These are phyloP conservation scores for Candida sanyaensis DNA, from an alignment of 1,139 yeast genomes.

Conservation along the genomic window DNA sequence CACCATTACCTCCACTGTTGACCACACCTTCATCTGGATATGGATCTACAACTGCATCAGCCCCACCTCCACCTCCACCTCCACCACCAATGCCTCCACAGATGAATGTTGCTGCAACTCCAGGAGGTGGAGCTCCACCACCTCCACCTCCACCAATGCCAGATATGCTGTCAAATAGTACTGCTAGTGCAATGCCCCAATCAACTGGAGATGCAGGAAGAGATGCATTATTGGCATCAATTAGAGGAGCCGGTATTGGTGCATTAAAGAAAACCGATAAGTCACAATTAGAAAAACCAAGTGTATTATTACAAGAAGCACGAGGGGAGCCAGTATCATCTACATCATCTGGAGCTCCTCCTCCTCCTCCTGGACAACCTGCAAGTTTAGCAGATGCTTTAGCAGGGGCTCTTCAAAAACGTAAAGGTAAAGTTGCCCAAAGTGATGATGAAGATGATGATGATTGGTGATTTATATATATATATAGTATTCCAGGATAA, in stretches of 20 bases:
- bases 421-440: slow-evolving; percentile 80
- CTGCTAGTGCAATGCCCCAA: slow-evolving; percentile 17
- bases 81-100: slow-evolving; percentile 23
- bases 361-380: slow-evolving; percentile 44
- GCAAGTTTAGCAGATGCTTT: slow-evolving; percentile 81
- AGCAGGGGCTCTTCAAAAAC: slow-evolving; percentile 78
- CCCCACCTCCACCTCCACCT: slow-evolving; percentile 20
- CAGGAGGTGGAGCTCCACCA: slow-evolving; percentile 22
- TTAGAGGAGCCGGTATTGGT: slow-evolving; percentile 74
- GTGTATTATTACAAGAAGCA: slow-evolving; percentile 69
- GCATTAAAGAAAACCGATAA: slow-evolving; percentile 77
- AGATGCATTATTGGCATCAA: slow-evolving; percentile 86
- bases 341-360: slow-evolving; percentile 24
- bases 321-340: slow-evolving; percentile 48
- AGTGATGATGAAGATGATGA: slow-evolving; percentile 85
- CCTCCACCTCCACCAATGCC: slow-evolving; percentile 40
- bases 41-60: slow-evolving; percentile 7
- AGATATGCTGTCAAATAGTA: slow-evolving; percentile 5
- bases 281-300: slow-evolving; percentile 77
- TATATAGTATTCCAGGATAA: too few species aligned
- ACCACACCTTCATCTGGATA: not conserved
- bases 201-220: slow-evolving; percentile 57
- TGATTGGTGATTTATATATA: slow-evolving; percentile 23
- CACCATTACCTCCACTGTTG: slow-evolving; percentile 11
- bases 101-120: slow-evolving; percentile 29